Percentiles rank a stretch among this genome's conserved stretches.
Conservation (phyloP, 2,329 filamentous ascomycete species). For the Monosporascus sp. region DNA sequence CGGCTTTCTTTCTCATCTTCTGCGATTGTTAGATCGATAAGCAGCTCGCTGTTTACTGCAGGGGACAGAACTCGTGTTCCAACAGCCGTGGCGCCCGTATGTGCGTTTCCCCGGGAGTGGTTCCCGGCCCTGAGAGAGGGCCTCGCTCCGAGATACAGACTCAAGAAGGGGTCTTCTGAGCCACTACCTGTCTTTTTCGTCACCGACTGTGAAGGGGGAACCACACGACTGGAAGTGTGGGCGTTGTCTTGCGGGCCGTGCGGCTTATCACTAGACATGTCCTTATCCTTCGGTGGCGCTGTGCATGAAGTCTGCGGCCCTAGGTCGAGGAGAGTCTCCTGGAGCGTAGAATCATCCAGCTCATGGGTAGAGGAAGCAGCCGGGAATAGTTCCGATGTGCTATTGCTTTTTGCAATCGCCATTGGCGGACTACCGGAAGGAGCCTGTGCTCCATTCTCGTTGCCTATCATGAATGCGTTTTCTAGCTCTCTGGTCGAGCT, state of each 20-base stretch:
- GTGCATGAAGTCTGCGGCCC: background rate
- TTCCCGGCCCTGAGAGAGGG: background rate
- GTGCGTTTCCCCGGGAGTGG: background rate
- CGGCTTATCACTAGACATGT: background rate
- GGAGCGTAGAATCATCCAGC: background rate
- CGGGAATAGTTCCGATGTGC: background rate
- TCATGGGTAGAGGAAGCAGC: background rate
- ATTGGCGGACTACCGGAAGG: background rate
- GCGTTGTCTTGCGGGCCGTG: background rate
- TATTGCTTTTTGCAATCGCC: background rate
- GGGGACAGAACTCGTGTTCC: background rate
- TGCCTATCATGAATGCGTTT: background rate
- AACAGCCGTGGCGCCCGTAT: background rate
- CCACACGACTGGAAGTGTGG: background rate
- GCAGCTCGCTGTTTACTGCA: background rate
- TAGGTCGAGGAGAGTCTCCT: background rate
- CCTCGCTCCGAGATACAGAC: slow-evolving; percentile 1
- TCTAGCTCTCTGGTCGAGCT: background rate
- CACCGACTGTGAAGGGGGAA: background rate
- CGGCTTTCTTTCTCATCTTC: slow-evolving; percentile 2
- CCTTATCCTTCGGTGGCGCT: background rate
- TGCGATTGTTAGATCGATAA: background rate
- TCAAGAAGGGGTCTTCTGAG: background rate
- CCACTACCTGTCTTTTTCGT: background rate
- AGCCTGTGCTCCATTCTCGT: background rate